Percentiles rank a stretch among this genome's conserved stretches.
These are phyloP conservation scores for Dendrobium chrysotoxum DNA, from an alignment of 106 monocot species.

Conservation along the genomic window DNA sequence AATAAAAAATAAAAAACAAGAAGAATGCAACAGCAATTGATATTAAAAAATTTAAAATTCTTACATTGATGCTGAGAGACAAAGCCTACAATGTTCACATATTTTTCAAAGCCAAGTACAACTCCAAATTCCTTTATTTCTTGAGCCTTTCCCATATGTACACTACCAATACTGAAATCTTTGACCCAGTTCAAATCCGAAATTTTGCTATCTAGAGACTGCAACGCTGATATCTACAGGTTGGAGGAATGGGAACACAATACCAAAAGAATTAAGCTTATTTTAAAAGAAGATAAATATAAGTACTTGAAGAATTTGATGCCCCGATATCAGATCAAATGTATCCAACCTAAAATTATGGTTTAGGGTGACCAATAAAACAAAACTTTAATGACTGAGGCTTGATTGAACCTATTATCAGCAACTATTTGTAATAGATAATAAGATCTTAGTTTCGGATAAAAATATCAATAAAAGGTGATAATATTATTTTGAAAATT, in stretches of 20 bases:
- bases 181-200: constrained; percentile 26
- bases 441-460: not conserved
- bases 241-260: constrained; percentile 3
- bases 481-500: not conserved
- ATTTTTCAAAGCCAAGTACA: constrained; percentile 61
- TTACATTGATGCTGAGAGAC: constrained; percentile 79
- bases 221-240: constrained; percentile 55
- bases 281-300: not conserved
- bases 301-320: not conserved
- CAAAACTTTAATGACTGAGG: not conserved
- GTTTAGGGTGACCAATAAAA: not conserved
- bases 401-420: not conserved
- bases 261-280: constrained; percentile 3
- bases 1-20: not conserved
- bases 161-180: constrained; percentile 50
- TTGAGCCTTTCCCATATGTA: constrained; percentile 71
- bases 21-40: not conserved
- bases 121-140: constrained; percentile 82
- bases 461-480: not conserved
- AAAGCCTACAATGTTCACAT: constrained; percentile 75
- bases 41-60: not conserved
- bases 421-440: not conserved
- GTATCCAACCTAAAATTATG: not conserved
- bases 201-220: constrained; percentile 21
- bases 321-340: not conserved